Base-by-base conservation (phyloP, 805 yeast genomes). In the Nadsonia fulvescens region DNA sequence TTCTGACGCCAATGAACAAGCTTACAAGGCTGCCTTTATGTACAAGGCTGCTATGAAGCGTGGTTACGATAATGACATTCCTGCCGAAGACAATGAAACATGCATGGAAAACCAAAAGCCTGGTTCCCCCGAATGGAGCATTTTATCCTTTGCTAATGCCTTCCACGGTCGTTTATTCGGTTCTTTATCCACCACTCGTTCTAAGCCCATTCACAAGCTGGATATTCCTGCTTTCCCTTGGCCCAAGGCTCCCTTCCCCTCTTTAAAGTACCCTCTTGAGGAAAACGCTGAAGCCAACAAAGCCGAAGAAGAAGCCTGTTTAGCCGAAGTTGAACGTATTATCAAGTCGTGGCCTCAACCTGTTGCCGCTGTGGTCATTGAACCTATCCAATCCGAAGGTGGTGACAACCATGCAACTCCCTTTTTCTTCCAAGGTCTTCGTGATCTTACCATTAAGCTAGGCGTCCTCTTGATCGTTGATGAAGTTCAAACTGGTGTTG, bases 101-200 rank as follows among this genome's bases (percentile, higher is more conserved):
- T 73, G 72, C 32, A 83, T 83, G 95, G 55, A 63, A 37, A 81
- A 81, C 51, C 56, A 61, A 39, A 64, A 78, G 14, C 96, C 96
- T 27, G 94, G 94, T 31, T 65, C 92, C 24, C 92, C 94, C 18
- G 76, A 75, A 18, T 53, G 77, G 39, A 81, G 93, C 26, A 75
- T 83, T 34, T 46, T 86, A 38, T 81, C 94, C 4, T 83, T 83
- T 56, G 70, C 71, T 51, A 63, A 69, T 37, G 89, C 89, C 15
- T 86, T 83, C 76, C 96, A 83, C 49, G 96, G 96, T 37, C 70
- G 96, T 54, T 56, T 82, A 36, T 81, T 83, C 56, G 96, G 93
- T 13, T 66, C 92, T 29, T 82, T 78, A 22, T 76, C 93, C 5
- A 69, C 79, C 37, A 83, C 96, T 20, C 70, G 93, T 50, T 81